Evolutionary conservation across 345 rosid genomes (phyloP).

Genomic region (Eucalyptus sideroxylon): DNA sequence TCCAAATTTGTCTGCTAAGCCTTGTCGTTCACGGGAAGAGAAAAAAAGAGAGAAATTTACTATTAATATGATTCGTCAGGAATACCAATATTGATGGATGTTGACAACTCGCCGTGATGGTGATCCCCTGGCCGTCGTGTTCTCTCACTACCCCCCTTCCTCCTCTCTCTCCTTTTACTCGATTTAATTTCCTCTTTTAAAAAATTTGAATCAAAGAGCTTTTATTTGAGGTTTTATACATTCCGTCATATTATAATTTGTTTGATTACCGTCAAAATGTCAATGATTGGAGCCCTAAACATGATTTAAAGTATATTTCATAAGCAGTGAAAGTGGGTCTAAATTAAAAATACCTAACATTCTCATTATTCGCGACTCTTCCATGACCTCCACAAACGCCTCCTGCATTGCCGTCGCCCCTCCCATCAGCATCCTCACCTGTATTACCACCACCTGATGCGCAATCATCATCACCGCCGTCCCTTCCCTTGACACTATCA

Average conservation of each 20-base stretch:
- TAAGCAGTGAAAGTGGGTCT: not conserved
- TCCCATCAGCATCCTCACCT: not conserved
- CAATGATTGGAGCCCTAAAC: not conserved
- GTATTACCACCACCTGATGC: not conserved
- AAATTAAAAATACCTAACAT: not conserved
- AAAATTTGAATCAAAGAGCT: not conserved
- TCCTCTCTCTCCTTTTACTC: not conserved
- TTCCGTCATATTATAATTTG: not conserved
- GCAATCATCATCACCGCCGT: not conserved
- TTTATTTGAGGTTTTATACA: not conserved
- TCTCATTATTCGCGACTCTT: not conserved
- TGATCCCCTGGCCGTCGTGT: not conserved
- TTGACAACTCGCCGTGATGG: not conserved
- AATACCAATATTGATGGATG: not conserved
- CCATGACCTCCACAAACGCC: not conserved
- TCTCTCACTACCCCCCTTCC: not conserved
- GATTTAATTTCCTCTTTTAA: not conserved
- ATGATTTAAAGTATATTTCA: not conserved
- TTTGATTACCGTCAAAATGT: not conserved
- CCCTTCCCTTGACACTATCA: not conserved
- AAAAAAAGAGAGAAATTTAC: not conserved
- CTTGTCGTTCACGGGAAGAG: not conserved
- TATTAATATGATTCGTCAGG: not conserved
- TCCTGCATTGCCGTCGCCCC: not conserved
- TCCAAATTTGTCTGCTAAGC: not conserved